Evolutionary conservation across 225 moss, liverwort and hornwort genomes (phyloP), one percentile per base, ranked within the genome.

Genomic region (Climacium dendroides): DNA sequence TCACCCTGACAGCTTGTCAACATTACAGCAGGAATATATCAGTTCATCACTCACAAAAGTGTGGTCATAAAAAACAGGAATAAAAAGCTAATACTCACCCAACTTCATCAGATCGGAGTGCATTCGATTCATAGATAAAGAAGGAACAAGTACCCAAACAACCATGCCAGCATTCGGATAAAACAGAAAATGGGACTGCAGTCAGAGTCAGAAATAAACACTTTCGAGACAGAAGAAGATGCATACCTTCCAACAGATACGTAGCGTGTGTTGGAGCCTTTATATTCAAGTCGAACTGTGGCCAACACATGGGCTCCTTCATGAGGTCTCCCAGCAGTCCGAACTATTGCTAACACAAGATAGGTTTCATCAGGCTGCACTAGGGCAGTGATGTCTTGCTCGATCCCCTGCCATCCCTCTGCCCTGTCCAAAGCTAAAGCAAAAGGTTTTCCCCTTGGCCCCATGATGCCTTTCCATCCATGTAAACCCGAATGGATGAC

Each of bases 391-490:
- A 92, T 92, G 64, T 94, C 94, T 83, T 94, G 93, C 85, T 93
- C 90, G 23, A 94, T 90, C 39, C 94, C 94, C 86, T 94, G 94
- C 94, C 92, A 93, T 41, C 72, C 89, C 85, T 90, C 89, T 66
- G 89, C 86, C 85, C 94, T 92, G 25, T 93, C 85, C 86, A 93
- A 61, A 75, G 89, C 94, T 75, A 92, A n/a, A 75, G 94, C 93
- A 85, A 93, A 94, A 45, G 90, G 88, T 70, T 83, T 88, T 45
- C 94, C 93, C 74, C 88, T 88, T 63, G 87, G 90, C 28, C 91
- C 93, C 63, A 78, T 82, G 79, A 93, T 83, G 78, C 94, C 92
- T 74, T 91, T 92, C 94, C 91, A 91, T 89, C 93, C 93, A 83
- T 90, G 85, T 80, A 82, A 75, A 63, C 89, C 90, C 52, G 91